Conservation (phyloP, 2,329 filamentous ascomycete genomes). For the Hyphodiscus sp. region DNA sequence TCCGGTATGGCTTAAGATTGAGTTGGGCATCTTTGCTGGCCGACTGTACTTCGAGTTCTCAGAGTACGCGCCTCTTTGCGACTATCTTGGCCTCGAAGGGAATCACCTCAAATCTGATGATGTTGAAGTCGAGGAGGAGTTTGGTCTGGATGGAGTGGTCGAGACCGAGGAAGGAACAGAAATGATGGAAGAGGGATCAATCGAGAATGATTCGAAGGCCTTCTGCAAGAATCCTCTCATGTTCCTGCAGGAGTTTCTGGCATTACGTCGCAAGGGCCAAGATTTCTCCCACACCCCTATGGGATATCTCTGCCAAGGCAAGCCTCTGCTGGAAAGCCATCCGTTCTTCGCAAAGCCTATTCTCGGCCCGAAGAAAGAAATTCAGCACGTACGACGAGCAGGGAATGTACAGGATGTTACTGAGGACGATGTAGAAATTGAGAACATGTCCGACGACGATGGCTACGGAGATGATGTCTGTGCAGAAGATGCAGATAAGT, state of each 20-base stretch:
- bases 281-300: conserved; percentile 55
- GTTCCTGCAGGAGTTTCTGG: conserved; percentile 52
- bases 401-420: no score
- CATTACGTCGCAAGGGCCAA: conserved; percentile 46
- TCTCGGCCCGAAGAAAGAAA: no score
- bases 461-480: no score
- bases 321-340: conserved; percentile 40
- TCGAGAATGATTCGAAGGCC: not conserved
- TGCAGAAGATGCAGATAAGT: no score
- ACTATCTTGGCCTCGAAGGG: conserved; percentile 15
- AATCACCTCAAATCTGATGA: conserved; percentile 1
- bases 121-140: conserved; percentile 5
- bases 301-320: conserved; percentile 34
- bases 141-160: not conserved
- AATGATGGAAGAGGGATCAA: not conserved
- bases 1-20: conserved; percentile 47
- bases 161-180: not conserved
- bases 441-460: no score
- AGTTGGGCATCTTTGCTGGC: conserved; percentile 55
- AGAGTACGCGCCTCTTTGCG: conserved; percentile 37
- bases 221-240: conserved; percentile 34
- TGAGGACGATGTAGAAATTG: no score
- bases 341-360: conserved; percentile 40
- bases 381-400: no score
- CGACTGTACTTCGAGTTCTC: conserved; percentile 51